Base-by-base conservation (phyloP, 2,329 filamentous ascomycete species). In the Ceratocystis papillata region DNA sequence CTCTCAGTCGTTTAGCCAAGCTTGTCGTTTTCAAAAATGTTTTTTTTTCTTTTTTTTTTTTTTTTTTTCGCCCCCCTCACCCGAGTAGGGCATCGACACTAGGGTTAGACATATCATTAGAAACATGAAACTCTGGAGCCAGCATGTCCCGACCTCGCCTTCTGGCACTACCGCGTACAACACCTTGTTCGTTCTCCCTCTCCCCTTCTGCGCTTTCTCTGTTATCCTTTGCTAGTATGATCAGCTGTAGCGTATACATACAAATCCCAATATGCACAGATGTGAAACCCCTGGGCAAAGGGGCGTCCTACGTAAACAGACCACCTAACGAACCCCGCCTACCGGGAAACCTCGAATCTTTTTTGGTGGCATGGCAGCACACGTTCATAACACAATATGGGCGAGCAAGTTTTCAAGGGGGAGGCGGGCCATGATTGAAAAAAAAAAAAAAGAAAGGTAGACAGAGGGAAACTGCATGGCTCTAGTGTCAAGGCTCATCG, bases 311-410 rank as follows among this genome's bases (percentile, higher is more conserved):
- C 22, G 53, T 57, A 28, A 57, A 57, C 53, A 30, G 53, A 57
- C 53, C 53, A 57, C 53, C 22, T 15, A 30, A 57, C 53, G 53
- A 57, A 57, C 53, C 53, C 53, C 53, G 22, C 25, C 53, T 57
- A 4, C 53, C 15, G 53, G 15, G 46, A 50, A 50, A 37, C 33
- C 46, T 50, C 46, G 46, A 22, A 10, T 37, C 33, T 37, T 22
- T 50, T 50, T 22, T 50, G 17, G 46, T 20, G 46, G 46, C 46
- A 50, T 50, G 46, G 46, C 15, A 50, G 46, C 46, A 50, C 46
- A 50, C 46, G 46, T 22, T 17, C n/a, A 22, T 10, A 20, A 48
- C 15, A n/a, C n/a, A 6, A 50, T n/a, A 20, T 6, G 22, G 46
- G n/a, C n/a, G 46, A 50, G 46, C 33, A 37, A 37, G 33, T 37